A percentile compares a stretch with the other conserved stretches of the same genome.
phyloP scores from a whole-genome alignment of 768 basidiomycete genomes.

The Rickenella mellea region DNA sequence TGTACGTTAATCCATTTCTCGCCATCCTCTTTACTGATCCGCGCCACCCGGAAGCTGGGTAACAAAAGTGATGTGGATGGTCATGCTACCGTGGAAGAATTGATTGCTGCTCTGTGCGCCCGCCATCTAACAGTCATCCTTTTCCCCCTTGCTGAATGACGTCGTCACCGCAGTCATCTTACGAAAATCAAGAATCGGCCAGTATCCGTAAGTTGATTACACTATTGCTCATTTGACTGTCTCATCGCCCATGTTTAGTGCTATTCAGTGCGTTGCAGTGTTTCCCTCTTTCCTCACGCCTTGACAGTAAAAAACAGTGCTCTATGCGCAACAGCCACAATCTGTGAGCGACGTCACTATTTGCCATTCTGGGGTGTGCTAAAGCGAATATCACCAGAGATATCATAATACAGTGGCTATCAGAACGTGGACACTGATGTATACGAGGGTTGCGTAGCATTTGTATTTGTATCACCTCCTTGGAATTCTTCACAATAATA shows the following conservation, averaged over 20 bases:
- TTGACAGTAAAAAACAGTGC: constrained; percentile 41
- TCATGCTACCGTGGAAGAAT: constrained; percentile 71
- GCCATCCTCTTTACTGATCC: background rate
- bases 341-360: constrained; percentile 39
- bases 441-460: too few species aligned
- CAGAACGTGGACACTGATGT: constrained; percentile 65
- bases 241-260: constrained; percentile 34
- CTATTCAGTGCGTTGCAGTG: constrained; percentile 52
- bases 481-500: too few species aligned
- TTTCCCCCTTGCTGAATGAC: background rate
- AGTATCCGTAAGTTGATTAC: constrained; percentile 61
- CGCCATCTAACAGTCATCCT: background rate
- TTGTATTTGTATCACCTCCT: too few species aligned
- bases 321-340: constrained; percentile 97
- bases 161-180: constrained; percentile 40
- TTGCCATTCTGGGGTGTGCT: background rate
- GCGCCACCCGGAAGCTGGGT: constrained; percentile 49
- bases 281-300: background rate
- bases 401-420: constrained; percentile 83
- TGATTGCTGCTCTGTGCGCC: constrained; percentile 69
- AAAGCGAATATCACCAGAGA: constrained; percentile 34
- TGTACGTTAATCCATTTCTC: constrained; percentile 32
- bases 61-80: constrained; percentile 87
- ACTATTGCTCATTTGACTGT: constrained; percentile 2
- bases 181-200: constrained; percentile 73